phyloP scores from a whole-genome alignment of 129 eudicot genomes.

The Cynara cardunculus region DNA sequence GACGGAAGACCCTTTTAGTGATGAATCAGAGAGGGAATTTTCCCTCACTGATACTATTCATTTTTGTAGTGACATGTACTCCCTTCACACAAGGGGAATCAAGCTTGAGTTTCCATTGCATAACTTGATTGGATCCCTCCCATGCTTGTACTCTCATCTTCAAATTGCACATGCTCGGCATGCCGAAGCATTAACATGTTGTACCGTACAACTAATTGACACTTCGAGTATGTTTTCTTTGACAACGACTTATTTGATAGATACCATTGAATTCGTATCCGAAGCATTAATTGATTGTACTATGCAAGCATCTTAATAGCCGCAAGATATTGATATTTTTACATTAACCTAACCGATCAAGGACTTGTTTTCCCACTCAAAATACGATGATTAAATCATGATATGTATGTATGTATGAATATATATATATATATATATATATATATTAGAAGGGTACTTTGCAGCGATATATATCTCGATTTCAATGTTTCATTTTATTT shows the following conservation, averaged over 20 bases:
- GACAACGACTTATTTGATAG: constrained; percentile 19
- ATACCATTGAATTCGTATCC: background rate
- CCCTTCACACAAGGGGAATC: constrained; percentile 26
- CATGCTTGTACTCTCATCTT: constrained; percentile 26
- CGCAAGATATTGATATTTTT: too few relatives aligned
- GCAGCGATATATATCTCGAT: too few relatives aligned
- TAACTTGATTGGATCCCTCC: constrained; percentile 23
- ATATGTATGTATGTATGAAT: too few relatives aligned
- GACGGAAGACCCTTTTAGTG: too few relatives aligned
- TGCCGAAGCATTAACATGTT: background rate
- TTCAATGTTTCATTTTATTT: too few relatives aligned
- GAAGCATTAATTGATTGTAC: background rate
- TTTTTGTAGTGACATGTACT: too few relatives aligned
- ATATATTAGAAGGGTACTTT: too few relatives aligned
- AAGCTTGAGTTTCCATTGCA: constrained; percentile 30
- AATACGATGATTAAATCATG: too few relatives aligned
- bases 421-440: too few relatives aligned
- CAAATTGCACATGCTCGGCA: background rate
- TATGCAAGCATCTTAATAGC: background rate
- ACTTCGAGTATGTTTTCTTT: background rate
- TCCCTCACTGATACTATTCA: too few relatives aligned
- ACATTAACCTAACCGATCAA: background rate
- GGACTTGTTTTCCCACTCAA: background rate
- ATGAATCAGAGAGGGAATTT: too few relatives aligned
- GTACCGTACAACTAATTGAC: constrained; percentile 12